Evolutionary conservation across 2,329 filamentous ascomycete genomes (phyloP), one percentile per base, ranked within the genome.

Genomic region (Lecanicillium sp.): DNA sequence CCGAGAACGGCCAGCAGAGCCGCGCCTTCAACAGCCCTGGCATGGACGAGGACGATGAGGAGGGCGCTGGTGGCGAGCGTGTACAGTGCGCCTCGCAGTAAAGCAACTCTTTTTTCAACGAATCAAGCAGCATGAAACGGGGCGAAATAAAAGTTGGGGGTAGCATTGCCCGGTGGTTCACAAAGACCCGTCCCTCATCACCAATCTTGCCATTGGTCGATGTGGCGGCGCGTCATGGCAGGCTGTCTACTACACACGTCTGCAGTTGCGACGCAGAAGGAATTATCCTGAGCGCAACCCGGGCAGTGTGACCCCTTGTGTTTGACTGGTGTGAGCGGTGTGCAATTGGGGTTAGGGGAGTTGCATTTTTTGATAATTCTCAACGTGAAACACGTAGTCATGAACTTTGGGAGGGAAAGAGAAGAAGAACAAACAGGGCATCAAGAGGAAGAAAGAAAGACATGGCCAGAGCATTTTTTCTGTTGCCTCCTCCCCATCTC

Each of bases 81-180:
- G 87, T 93, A 51, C 87, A 93, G 74, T 93, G 87, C 68, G 87
- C 87, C 50, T 89, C 86, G 27, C 87, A 93, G 79, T 93, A 90
- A 80, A 69, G 36, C 9, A 15, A 6, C 5, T 3, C 4, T 33
- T 36, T 39, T 39, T 9, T 19, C 4, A 3, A 43, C 12, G 24
- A 29, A 4, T n/a, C 10, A 3, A n/a, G 6, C 27, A 33, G 37
- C 37, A 29, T 36, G 20, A 9, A 20, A 14, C 17, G 37, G 30
- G 20, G 37, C 21, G 37, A 14, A 29, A 17, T 11, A 41, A 19
- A 12, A 12, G 26, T 12, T 12, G 12, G 7, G 12, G 12, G 26
- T 29, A 12, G 7, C 12, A 7, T 7, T 29, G 26, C 12, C 7
- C 26, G 12, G 26, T 29, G 7, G 7, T 29, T 29, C 26, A n/a